Evolutionary conservation across 148 eudicot species (phyloP), one percentile per base, ranked within the genome.

Genomic region (Vaccinium vitisidaea): DNA sequence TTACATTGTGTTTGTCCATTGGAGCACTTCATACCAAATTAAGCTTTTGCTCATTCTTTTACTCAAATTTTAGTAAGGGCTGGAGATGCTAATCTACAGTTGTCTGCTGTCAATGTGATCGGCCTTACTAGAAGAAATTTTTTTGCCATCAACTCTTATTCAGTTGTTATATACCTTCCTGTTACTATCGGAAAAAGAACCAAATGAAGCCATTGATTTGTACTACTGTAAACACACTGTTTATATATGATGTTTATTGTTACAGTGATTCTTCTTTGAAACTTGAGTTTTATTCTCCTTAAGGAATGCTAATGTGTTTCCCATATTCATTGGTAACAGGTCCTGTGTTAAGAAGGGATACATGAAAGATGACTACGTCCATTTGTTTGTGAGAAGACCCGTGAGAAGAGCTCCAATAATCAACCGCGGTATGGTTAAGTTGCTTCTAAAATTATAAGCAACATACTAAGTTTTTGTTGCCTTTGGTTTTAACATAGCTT

Each of bases 341-440:
- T 95, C 98, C 2, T 97, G 99, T 83, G 98, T 97, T 61, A 97
- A 93, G 81, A 94, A 97, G 86, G 99, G 98, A 84, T 97, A 95
- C 89, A 97, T 97, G 92, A 94, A 90, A 89, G 99, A 97, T 88
- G 95, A 95, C 80, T 95, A 92, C 77, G 83, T 97, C 85, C 93
- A 92, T 92, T 86, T 97, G 83, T 97, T 97, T 69, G 99, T 97
- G 48, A 92, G 92, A 91, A 93, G 94, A 75, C 99, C 98, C 53
- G 90, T 97, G 55, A 92, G 95, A 88, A 92, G 99, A 91, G 90
- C 98, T 89, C 99, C 98, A n/a, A 97, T 97, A 59, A 97, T 97
- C 78, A 95, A 97, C 70, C 99, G 98, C 16, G 99, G 98, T 97
- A 93, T 83, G 85, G 25, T 82, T 78, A 23, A 80, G 13, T 77